A percentile compares a stretch with the other conserved stretches of the same genome.
Evolutionary conservation across 169 alveolate genomes (phyloP).

Genomic region (Theileria orientalis): DNA sequence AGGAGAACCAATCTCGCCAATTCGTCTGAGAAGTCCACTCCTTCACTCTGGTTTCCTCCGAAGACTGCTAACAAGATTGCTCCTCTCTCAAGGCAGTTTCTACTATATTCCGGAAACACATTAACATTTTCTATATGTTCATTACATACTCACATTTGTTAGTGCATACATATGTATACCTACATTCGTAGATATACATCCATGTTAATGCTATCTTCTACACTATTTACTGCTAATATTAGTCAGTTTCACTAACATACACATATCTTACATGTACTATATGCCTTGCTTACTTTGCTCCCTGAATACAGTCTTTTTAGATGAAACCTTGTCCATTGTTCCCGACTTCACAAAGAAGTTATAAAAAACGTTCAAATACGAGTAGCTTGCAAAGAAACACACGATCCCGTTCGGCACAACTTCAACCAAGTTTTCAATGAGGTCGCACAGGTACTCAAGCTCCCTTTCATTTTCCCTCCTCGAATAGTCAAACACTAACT

Average conservation of each 20-base stretch:
- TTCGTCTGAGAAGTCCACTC: slow-evolving; percentile 93
- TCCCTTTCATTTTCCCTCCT: slow-evolving; percentile 18
- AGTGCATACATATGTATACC: neutral
- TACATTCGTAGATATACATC: neutral
- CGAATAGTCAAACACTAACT: slow-evolving; percentile 40
- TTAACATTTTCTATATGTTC: neutral
- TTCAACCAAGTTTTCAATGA: slow-evolving; percentile 11
- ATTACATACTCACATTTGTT: neutral
- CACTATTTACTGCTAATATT: no score
- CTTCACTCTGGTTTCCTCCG: slow-evolving; percentile 89
- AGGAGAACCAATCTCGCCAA: slow-evolving; percentile 90
- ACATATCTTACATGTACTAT: neutral
- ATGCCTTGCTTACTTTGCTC: slow-evolving; percentile 15
- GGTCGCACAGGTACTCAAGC: slow-evolving; percentile 28
- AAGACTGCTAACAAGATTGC: slow-evolving; percentile 86
- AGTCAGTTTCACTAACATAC: no score
- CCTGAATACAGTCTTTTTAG: slow-evolving; percentile 37
- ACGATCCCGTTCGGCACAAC: slow-evolving; percentile 60
- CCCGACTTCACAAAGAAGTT: slow-evolving; percentile 26
- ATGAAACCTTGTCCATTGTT: neutral
- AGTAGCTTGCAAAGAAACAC: slow-evolving; percentile 51
- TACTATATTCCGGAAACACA: slow-evolving; percentile 30
- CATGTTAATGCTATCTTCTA: no score
- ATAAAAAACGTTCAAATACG: slow-evolving; percentile 19
- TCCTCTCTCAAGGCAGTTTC: slow-evolving; percentile 64